A percentile compares a stretch with the other conserved stretches of the same genome.
phyloP scores from a whole-genome alignment of 257 asterid species.

The Jacaranda copaia region DNA sequence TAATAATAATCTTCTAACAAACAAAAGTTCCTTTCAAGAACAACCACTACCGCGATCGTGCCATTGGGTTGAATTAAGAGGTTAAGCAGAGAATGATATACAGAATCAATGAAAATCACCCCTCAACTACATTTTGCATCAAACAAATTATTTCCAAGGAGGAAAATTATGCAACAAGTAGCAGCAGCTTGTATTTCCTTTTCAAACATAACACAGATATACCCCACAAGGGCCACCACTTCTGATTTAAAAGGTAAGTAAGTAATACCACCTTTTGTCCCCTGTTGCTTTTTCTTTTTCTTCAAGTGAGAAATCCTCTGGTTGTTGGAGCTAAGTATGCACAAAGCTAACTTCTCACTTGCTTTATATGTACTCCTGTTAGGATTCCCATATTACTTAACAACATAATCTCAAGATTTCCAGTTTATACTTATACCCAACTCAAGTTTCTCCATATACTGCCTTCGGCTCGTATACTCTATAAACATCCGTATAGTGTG shows the following conservation, averaged over 20 bases:
- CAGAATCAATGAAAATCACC: slow-evolving; percentile 58
- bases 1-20: not conserved
- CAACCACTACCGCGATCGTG: slow-evolving; percentile 23
- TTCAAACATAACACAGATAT: slow-evolving; percentile 46
- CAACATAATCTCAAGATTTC: slow-evolving; percentile 28
- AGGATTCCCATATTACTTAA: slow-evolving; percentile 55
- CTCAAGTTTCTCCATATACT: slow-evolving; percentile 16
- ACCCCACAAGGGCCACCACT: slow-evolving; percentile 36
- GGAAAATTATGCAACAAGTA: slow-evolving; percentile 42
- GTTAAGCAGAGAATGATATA: slow-evolving; percentile 28
- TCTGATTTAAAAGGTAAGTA: slow-evolving; percentile 58
- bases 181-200: slow-evolving; percentile 67
- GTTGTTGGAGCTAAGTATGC: slow-evolving; percentile 65
- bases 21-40: slow-evolving; percentile 23
- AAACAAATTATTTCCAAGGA: slow-evolving; percentile 20
- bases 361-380: slow-evolving; percentile 79
- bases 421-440: slow-evolving; percentile 9
- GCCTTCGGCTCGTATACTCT: not conserved
- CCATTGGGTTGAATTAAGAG: slow-evolving; percentile 20
- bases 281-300: slow-evolving; percentile 58
- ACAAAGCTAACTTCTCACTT: slow-evolving; percentile 56
- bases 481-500: too few relatives aligned
- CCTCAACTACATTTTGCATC: slow-evolving; percentile 46
- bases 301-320: slow-evolving; percentile 68
- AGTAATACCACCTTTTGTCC: slow-evolving; percentile 38